Percentiles rank a stretch among this genome's conserved stretches.
Conservation (phyloP, 371 early-diverging fungal genomes). For the Syncephalastrum racemosum region DNA sequence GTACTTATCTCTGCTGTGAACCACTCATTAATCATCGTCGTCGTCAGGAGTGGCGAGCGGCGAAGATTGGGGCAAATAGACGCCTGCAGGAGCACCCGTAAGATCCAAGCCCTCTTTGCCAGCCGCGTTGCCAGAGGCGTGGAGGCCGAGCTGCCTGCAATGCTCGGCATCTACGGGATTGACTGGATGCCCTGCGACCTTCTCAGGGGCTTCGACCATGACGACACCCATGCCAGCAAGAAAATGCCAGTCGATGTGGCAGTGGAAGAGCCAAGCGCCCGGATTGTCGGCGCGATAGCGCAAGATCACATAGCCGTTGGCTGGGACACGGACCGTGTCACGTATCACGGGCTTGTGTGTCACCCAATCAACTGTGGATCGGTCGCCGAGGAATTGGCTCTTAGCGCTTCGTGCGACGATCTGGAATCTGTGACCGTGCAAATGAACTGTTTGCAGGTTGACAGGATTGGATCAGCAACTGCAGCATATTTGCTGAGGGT, state of each 20-base stretch:
- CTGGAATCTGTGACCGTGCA: conserved; percentile 85
- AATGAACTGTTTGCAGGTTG: conserved; percentile 49
- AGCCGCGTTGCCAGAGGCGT: conserved; percentile 68
- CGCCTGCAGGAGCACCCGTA: conserved; percentile 50
- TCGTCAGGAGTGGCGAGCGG: no score
- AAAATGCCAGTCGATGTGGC: conserved; percentile 83
- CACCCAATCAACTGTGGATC: conserved; percentile 23
- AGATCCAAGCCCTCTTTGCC: conserved; percentile 66
- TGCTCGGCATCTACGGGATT: conserved; percentile 26
- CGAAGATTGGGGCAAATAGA: conserved; percentile 10
- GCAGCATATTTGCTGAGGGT: neutral
- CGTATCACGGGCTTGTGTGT: conserved; percentile 59
- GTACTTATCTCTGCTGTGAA: no score
- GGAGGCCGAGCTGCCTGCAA: conserved; percentile 45
- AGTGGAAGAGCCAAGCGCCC: conserved; percentile 75
- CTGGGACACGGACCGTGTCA: conserved; percentile 64
- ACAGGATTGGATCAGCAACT: neutral
- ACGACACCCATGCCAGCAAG: conserved; percentile 58
- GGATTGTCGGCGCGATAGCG: conserved; percentile 76
- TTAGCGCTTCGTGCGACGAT: conserved; percentile 55
- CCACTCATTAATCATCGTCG: no score
- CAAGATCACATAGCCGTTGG: conserved; percentile 57
- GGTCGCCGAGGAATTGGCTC: conserved; percentile 23
- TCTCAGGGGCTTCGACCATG: conserved; percentile 70
- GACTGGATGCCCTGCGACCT: conserved; percentile 42